Evolutionary conservation across 2,329 filamentous ascomycete species (phyloP).

Genomic region (Beauveria scarabaeidicola): DNA sequence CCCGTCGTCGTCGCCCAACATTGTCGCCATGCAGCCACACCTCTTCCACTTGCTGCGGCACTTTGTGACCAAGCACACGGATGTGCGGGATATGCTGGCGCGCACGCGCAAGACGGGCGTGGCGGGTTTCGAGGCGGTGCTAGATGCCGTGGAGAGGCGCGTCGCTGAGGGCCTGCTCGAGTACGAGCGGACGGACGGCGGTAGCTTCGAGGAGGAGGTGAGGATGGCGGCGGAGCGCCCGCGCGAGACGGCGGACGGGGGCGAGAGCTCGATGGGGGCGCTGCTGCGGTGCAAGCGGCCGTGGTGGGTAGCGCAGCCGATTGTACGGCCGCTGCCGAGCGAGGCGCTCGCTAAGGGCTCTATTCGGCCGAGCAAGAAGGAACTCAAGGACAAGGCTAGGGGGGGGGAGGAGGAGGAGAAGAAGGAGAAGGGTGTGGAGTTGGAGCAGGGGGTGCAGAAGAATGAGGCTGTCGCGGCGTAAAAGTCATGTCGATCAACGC

Average conservation of each 20-base stretch:
- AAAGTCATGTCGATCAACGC: background rate
- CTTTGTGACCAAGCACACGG: slow-evolving; percentile 69
- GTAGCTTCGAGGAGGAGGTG: slow-evolving; percentile 36
- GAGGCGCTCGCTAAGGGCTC: slow-evolving; percentile 80
- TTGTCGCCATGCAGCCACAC: slow-evolving; percentile 79
- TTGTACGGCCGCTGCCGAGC: slow-evolving; percentile 75
- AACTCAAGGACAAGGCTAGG: slow-evolving; percentile 33
- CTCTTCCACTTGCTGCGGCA: slow-evolving; percentile 86
- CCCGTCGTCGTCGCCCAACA: slow-evolving; percentile 45
- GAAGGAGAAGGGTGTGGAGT: slow-evolving; percentile 12
- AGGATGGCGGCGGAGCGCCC: slow-evolving; percentile 18
- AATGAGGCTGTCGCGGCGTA: slow-evolving; percentile 24
- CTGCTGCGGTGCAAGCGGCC: slow-evolving; percentile 69
- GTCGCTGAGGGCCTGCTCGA: slow-evolving; percentile 66
- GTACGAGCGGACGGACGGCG: slow-evolving; percentile 46
- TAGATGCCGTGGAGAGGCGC: slow-evolving; percentile 65
- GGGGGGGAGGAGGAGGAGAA: slow-evolving; percentile 11
- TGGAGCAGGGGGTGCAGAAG: slow-evolving; percentile 41
- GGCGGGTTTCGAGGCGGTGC: slow-evolving; percentile 64
- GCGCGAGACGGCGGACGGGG: slow-evolving; percentile 29
- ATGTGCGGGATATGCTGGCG: slow-evolving; percentile 79
- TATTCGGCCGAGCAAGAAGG: slow-evolving; percentile 65
- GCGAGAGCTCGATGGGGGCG: slow-evolving; percentile 55
- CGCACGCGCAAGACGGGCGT: slow-evolving; percentile 61
- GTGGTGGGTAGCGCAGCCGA: slow-evolving; percentile 86